phyloP scores from a whole-genome alignment of 805 yeast species.

The Schwanniomyces polymorphus region DNA sequence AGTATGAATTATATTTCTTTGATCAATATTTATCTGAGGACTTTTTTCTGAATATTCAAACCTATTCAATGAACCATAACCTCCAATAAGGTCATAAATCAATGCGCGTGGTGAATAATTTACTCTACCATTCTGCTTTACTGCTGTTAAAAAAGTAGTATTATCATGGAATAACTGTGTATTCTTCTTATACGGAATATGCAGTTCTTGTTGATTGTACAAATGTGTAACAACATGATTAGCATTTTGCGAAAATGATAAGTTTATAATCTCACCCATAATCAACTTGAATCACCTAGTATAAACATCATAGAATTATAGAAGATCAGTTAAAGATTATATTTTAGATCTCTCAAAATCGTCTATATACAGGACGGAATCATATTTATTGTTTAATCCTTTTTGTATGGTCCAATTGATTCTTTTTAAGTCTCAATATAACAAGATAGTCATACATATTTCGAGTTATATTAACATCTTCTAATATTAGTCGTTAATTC shows the following conservation, averaged over 20 bases:
- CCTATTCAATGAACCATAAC: constrained; percentile 67
- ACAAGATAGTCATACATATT: too few relatives aligned
- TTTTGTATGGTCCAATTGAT: too few relatives aligned
- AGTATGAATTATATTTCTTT: constrained; percentile 25
- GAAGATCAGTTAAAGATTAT: too few relatives aligned
- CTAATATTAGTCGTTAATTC: too few relatives aligned
- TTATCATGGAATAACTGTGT: constrained; percentile 50
- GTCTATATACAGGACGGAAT: too few relatives aligned
- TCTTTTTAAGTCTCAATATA: too few relatives aligned
- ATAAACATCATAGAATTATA: too few relatives aligned
- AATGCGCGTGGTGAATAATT: constrained; percentile 76
- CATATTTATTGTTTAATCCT: too few relatives aligned
- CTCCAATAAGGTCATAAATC: constrained; percentile 78
- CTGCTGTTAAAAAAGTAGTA: constrained; percentile 34
- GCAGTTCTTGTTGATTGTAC: constrained; percentile 75
- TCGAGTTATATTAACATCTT: too few relatives aligned
- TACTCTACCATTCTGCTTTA: constrained; percentile 27
- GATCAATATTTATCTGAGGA: not conserved
- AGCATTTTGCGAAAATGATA: constrained; percentile 71
- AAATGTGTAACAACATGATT: constrained; percentile 80
- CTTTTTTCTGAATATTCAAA: constrained; percentile 44
- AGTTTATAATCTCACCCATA: constrained; percentile 75
- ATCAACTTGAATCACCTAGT: not conserved
- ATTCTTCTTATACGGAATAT: constrained; percentile 50
- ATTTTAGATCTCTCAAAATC: too few relatives aligned